Evolutionary conservation across 73 alveolate species (phyloP), one percentile per base, ranked within the genome.

Genomic region (Symbiodinium pilosum): DNA sequence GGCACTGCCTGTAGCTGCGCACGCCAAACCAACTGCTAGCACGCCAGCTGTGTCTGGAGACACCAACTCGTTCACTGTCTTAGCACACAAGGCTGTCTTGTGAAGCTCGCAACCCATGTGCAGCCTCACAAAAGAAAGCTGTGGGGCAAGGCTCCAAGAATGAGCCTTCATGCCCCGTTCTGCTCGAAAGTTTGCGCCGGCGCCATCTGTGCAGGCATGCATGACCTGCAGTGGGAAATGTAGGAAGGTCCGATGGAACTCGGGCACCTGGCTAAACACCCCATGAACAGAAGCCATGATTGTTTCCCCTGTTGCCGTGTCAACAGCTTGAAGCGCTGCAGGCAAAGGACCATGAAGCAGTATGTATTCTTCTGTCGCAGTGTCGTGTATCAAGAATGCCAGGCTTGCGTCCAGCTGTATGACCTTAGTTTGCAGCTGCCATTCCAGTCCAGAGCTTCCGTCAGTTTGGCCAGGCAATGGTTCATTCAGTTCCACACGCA

Each of bases 141-240:
- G 52, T 3, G 87, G 87, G 52, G 36, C 6, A 16, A 16, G 28
- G 52, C 41, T 77, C 52, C 51, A 77, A 6, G 30, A 36, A 30
- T 32, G 32, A 32, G 87, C 0, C 87, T 77, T 77, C 52, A 77
- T 32, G n/a, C 12, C 51, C 43, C 7, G 12, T 77, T 77, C 87
- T 32, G 87, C 87, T 42, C 51, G 36, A 42, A 11, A 77, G 51
- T 77, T 77, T 77, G 87, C 87, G 6, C 56, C 56, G 14, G 36
- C n/a, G n/a, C 87, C 51, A 36, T 77, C 87, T 34, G 87, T 32
- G 51, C 87, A 77, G 43, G 52, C 43, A 77, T 32, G 87, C 51
- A 32, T 30, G 52, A 77, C 52, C 43, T 20, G n/a, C 34, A 77
- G 16, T 1, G 52, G 36, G 41, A 77, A 77, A 28, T 77, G 87